Evolutionary conservation across 768 basidiomycete species (phyloP).

Genomic region (Lentinula guzmanii): DNA sequence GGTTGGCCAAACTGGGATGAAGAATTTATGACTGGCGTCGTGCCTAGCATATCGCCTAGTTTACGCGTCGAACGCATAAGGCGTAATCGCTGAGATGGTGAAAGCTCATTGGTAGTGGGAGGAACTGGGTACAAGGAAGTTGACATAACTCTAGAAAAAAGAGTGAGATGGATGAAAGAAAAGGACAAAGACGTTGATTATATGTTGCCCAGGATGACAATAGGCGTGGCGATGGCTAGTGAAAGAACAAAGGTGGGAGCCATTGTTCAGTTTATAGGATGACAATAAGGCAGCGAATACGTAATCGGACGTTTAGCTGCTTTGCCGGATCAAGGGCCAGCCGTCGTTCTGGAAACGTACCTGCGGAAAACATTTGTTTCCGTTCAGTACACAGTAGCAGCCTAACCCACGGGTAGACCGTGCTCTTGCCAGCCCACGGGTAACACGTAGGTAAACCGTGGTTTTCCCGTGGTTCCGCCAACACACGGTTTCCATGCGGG

Average conservation of each 20-base stretch:
- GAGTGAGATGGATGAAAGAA: not conserved
- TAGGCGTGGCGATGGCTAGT: not conserved
- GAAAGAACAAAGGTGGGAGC: not conserved
- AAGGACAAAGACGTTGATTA: not conserved
- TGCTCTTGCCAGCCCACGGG: too few relatives aligned
- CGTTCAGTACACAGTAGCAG: not conserved
- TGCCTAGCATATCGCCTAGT: conserved; percentile 48
- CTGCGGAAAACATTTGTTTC: not conserved
- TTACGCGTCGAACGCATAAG: conserved; percentile 57
- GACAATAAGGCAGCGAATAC: not conserved
- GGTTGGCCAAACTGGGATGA: conserved; percentile 1
- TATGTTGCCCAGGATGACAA: not conserved
- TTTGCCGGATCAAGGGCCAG: not conserved
- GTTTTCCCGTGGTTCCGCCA: too few relatives aligned
- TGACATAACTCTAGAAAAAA: not conserved
- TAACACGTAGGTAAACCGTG: too few relatives aligned
- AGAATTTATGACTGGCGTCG: conserved; percentile 30
- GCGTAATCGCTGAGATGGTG: conserved; percentile 27
- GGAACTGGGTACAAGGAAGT: not conserved
- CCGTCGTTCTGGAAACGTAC: not conserved
- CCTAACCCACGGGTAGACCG: too few relatives aligned
- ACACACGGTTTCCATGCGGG: too few relatives aligned
- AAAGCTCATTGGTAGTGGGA: not conserved
- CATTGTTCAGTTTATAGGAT: conserved; percentile 4
- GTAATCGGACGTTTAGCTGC: not conserved